Evolutionary conservation across 345 rosid species (phyloP).

Genomic region (Mangifera indica): DNA sequence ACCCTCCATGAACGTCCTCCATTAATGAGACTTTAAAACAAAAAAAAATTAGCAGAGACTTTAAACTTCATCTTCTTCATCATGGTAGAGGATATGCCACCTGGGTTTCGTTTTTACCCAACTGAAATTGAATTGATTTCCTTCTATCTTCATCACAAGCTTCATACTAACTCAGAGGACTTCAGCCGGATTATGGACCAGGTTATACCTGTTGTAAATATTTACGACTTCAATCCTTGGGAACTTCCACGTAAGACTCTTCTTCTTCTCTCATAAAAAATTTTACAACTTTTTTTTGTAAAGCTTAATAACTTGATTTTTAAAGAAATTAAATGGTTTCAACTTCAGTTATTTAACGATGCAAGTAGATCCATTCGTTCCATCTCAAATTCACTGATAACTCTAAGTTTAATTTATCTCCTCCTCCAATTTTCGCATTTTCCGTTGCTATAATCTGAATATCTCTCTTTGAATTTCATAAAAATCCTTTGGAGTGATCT

Average conservation of each 20-base stretch:
- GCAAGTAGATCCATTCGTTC: too few relatives aligned
- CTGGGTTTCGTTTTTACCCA: slow-evolving; percentile 61
- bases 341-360: neutral
- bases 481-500: too few relatives aligned
- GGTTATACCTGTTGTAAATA: slow-evolving; percentile 52
- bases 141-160: slow-evolving; percentile 43
- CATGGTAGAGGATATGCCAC: slow-evolving; percentile 39
- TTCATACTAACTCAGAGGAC: slow-evolving; percentile 32
- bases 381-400: too few relatives aligned
- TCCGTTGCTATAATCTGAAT: too few relatives aligned
- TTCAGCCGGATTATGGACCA: slow-evolving; percentile 36
- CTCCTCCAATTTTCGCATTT: too few relatives aligned
- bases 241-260: slow-evolving; percentile 42
- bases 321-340: neutral
- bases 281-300: neutral
- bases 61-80: neutral
- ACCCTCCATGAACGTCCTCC: too few relatives aligned
- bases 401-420: too few relatives aligned
- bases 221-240: slow-evolving; percentile 44
- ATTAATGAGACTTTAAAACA: too few relatives aligned
- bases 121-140: slow-evolving; percentile 55
- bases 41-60: too few relatives aligned
- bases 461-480: too few relatives aligned
- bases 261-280: neutral
- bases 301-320: neutral